Conservation (phyloP, 1,139 yeast genomes). For the Candida mesenterica region DNA sequence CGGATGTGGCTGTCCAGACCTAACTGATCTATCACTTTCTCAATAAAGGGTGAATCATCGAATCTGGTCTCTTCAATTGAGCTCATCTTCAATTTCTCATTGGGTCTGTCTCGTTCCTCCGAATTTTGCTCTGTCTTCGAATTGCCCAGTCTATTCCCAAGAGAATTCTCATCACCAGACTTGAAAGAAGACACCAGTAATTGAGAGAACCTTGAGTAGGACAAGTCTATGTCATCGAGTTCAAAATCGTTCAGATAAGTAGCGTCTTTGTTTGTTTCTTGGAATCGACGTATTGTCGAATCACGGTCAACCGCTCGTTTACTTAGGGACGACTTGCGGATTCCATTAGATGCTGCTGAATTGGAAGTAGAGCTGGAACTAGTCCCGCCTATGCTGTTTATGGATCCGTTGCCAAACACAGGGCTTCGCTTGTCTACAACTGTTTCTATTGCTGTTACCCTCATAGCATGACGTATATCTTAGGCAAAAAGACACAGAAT, state of each 20-base stretch:
- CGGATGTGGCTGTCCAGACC: slow-evolving; percentile 1
- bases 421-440: too few relatives aligned
- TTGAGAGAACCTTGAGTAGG: slow-evolving; percentile 40
- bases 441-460: background rate
- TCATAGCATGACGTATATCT: background rate
- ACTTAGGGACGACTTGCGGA: slow-evolving; percentile 11
- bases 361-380: background rate
- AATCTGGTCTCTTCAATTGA: background rate
- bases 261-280: slow-evolving; percentile 12
- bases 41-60: slow-evolving; percentile 19
- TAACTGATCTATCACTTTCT: slow-evolving; percentile 8
- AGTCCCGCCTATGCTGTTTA: too few relatives aligned
- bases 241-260: slow-evolving; percentile 21
- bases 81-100: background rate
- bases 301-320: slow-evolving; percentile 10
- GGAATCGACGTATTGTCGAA: slow-evolving; percentile 13
- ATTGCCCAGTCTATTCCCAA: background rate
- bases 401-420: too few relatives aligned
- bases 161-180: background rate
- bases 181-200: slow-evolving; percentile 19
- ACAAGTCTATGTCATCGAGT: slow-evolving; percentile 26
- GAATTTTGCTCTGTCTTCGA: background rate
- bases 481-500: too few relatives aligned
- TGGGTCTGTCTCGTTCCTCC: too few relatives aligned
- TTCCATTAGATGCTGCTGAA: background rate